Conservation (phyloP, 1,284 basidiomycete genomes). For the Ceraceosorus guamensis region DNA sequence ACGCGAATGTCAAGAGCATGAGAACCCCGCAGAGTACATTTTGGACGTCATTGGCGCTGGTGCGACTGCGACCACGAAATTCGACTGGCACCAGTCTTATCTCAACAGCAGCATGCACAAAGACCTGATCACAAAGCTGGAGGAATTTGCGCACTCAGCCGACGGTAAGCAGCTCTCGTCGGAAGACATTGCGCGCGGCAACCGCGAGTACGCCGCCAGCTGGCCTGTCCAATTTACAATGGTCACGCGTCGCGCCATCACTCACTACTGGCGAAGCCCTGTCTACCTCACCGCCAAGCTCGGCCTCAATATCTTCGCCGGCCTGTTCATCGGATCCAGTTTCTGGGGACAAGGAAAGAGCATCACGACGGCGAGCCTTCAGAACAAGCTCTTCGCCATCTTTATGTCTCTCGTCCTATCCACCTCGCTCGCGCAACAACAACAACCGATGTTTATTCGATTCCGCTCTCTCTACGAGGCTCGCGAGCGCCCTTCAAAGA, state of each 20-base stretch:
- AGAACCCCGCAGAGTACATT: slow-evolving; percentile 41
- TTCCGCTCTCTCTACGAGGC: slow-evolving; percentile 62
- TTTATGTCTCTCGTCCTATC: slow-evolving; percentile 49
- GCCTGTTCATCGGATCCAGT: slow-evolving; percentile 58
- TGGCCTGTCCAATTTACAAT: slow-evolving; percentile 29
- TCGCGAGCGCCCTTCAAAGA: slow-evolving; percentile 66
- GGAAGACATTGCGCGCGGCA: slow-evolving; percentile 33
- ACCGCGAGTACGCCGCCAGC: slow-evolving; percentile 38
- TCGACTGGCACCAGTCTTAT: slow-evolving; percentile 40
- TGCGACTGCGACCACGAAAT: slow-evolving; percentile 32
- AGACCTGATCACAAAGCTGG: slow-evolving; percentile 18
- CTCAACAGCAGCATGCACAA: slow-evolving; percentile 18
- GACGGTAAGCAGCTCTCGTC: slow-evolving; percentile 14
- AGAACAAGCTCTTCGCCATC: slow-evolving; percentile 68
- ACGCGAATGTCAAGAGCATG: slow-evolving; percentile 45
- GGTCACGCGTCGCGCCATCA: slow-evolving; percentile 27
- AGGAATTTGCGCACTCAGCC: not conserved
- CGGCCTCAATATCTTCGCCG: slow-evolving; percentile 52
- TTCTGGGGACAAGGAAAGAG: slow-evolving; percentile 35
- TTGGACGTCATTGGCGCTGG: slow-evolving; percentile 43
- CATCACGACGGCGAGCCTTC: slow-evolving; percentile 44
- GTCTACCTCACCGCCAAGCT: slow-evolving; percentile 34
- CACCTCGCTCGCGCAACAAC: slow-evolving; percentile 40
- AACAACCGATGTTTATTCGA: slow-evolving; percentile 51
- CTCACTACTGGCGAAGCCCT: slow-evolving; percentile 44